Base-by-base conservation (phyloP, 139 green algal genomes). In the Volvox reticuliferus region DNA sequence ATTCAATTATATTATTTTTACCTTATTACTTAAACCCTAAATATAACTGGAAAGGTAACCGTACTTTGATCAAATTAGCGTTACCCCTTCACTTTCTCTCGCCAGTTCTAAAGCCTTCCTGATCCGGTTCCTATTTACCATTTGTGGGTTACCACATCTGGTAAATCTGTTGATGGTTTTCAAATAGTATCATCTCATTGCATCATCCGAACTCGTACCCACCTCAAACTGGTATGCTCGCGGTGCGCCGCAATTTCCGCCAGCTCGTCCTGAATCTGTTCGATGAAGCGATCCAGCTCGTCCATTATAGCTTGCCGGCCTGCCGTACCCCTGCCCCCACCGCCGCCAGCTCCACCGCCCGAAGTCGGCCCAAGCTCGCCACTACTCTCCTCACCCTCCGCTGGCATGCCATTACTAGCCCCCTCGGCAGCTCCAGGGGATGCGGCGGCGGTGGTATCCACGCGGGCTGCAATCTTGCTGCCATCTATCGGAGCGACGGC, bases 221-320 rank as follows among this genome's bases (percentile, higher is more conserved):
- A 82, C 85, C 85, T 69, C 30, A 61, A 24, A 21, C 19, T 32
- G 19, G 12, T 0, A 36, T 89, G 85, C 85, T 55, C 69, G 36
- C 30, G 62, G 28, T 67, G 22, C 69, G 13, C 69, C 35, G 3
- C 69, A 69, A 89, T 26, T 68, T 55, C 85, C 69, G n/a, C 69
- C 85, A 89, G 44, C 85, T 89, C 85, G 6, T 55, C 69, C 62
- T 12, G 67, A 21, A 89, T 69, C 37, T 55, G 37, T 20, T 5
- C 17, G 35, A 82, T 17, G n/a, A 89, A 75, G 26, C n/a, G 17
- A 18, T 82, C 85, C 85, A 89, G 69, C 85, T 89, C 69, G 36
- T n/a, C 44, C 85, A 89, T 79, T 30, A 89, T 89, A 30, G 44
- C 69, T 26, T 36, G 36, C 0, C 44, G 69, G 19, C 85, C 85